Evolutionary conservation across 2,329 filamentous ascomycete genomes (phyloP), one percentile per base, ranked within the genome.

Genomic region (Epichloe brachyelytri): DNA sequence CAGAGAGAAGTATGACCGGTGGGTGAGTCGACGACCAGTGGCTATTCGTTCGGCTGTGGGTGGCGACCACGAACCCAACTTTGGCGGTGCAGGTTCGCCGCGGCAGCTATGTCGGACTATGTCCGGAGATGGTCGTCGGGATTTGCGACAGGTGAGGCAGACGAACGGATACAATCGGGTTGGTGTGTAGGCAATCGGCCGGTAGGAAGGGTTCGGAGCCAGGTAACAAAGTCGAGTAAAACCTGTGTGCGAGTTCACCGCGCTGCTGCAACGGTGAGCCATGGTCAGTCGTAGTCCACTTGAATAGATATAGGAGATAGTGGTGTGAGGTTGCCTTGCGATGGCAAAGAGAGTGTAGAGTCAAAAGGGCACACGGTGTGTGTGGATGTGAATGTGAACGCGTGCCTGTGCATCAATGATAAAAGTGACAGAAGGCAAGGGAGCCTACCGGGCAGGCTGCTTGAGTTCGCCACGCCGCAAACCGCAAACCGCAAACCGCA

Each of bases 251-350:
- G 19, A 46, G 20, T 30, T 10, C 30, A 33, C 43, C 44, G 44
- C 19, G 43, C 48, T 41, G 51, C 39, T 49, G 47, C 15, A 26
- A 44, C 40, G 26, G 47, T 19, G 41, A 37, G 40, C 17, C 49
- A 54, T 55, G 57, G 53, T 60, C 56, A 60, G 58, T 55, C 48
- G 50, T 49, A 53, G 45, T 51, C 45, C 19, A 43, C 34, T 20
- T 30, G 30, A 30, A 10, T 33, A 44, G 33, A 49, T 44, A 36
- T 39, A 44, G 5, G 39, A 43, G 37, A 44, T 17, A 26, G 30
- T 43, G 34, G 30, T 22, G 38, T 41, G 14, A 43, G 43, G 46
- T 43, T 49, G 46, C 47, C 46, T 49, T 30, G 50, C 17, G 22
- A 46, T 20, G 43, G 43, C n/a, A 15, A 39, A 46, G 37, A 5